phyloP scores from a whole-genome alignment of 495 filamentous ascomycete species.

The Filosporella fistucella region DNA sequence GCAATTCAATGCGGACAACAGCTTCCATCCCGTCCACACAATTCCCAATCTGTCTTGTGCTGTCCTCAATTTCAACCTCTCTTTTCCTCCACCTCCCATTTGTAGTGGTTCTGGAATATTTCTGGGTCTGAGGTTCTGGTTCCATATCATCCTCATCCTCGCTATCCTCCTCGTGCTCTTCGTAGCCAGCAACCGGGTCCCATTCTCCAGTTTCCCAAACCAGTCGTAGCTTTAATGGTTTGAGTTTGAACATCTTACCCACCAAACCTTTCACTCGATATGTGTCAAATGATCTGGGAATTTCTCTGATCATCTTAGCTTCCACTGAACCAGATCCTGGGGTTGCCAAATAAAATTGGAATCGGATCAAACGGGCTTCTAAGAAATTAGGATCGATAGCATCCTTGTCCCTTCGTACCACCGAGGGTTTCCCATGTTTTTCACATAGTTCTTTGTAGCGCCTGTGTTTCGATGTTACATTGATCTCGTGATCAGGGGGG shows the following conservation, averaged over 20 bases:
- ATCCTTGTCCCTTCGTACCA: conserved; percentile 39
- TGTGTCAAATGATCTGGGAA: conserved; percentile 74
- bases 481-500: conserved; percentile 45
- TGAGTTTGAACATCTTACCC: conserved; percentile 61
- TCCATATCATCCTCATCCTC: conserved; percentile 49
- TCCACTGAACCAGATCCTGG: neutral
- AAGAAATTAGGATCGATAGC: conserved; percentile 61
- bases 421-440: conserved; percentile 59
- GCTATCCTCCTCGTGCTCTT: conserved; percentile 53
- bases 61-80: conserved; percentile 78
- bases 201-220: conserved; percentile 81
- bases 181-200: conserved; percentile 67
- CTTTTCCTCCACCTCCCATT: conserved; percentile 58
- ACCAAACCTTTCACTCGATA: conserved; percentile 78
- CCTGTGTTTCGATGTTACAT: conserved; percentile 55
- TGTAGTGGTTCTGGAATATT: conserved; percentile 12
- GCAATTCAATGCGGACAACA: conserved; percentile 61
- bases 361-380: conserved; percentile 64
- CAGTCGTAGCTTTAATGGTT: conserved; percentile 58
- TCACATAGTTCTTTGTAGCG: conserved; percentile 71
- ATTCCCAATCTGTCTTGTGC: conserved; percentile 75
- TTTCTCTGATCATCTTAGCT: conserved; percentile 30
- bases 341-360: conserved; percentile 51
- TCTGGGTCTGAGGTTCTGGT: conserved; percentile 6
- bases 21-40: conserved; percentile 70